Evolutionary conservation across 805 yeast genomes (phyloP).

Genomic region (Candida dajiaensis): DNA sequence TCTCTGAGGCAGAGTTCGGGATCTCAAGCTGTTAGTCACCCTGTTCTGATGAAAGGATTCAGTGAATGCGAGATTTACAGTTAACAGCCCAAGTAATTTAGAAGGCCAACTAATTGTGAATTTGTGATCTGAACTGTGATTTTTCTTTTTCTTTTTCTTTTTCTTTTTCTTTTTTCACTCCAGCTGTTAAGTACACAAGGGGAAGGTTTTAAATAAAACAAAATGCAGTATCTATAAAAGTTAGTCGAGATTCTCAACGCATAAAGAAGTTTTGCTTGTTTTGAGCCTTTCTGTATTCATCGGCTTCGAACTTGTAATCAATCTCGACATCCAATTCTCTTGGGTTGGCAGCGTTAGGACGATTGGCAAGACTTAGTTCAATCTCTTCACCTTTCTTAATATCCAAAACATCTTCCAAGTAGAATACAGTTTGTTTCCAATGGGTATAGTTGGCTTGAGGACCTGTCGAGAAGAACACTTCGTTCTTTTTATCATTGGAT

Average conservation of each 20-base stretch:
- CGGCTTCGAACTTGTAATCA: constrained; percentile 35
- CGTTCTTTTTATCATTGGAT: constrained; percentile 39
- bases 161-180: too few species aligned
- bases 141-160: too few species aligned
- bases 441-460: constrained; percentile 93
- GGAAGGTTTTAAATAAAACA: too few species aligned
- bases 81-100: too few species aligned
- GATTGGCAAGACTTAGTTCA: constrained; percentile 63
- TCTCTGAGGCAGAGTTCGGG: too few species aligned
- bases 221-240: too few species aligned
- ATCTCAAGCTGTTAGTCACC: too few species aligned
- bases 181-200: too few species aligned
- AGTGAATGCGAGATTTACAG: too few species aligned
- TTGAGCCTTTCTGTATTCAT: constrained; percentile 44
- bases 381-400: constrained; percentile 71
- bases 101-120: too few species aligned
- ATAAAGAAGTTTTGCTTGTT: constrained; percentile 66
- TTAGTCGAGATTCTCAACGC: constrained; percentile 36
- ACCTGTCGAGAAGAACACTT: constrained; percentile 83
- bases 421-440: constrained; percentile 98
- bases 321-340: constrained; percentile 86
- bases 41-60: too few species aligned
- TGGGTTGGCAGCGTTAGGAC: constrained; percentile 75
- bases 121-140: too few species aligned
- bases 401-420: constrained; percentile 74